Evolutionary conservation across 345 rosid genomes (phyloP).

Genomic region (Dimocarpus longan): DNA sequence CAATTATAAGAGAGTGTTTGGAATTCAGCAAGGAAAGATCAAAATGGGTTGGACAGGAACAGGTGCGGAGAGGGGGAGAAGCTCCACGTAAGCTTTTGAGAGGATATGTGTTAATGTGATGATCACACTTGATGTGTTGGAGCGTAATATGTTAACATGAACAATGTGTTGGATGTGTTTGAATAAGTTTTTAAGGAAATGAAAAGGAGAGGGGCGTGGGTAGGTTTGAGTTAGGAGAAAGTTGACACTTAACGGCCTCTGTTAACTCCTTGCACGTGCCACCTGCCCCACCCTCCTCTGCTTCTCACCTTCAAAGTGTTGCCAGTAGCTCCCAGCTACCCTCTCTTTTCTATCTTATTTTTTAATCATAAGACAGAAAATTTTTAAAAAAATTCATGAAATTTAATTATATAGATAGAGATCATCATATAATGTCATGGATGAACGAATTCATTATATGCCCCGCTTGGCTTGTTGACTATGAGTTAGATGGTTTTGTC

Average conservation of each 20-base stretch:
- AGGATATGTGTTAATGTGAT: too few relatives aligned
- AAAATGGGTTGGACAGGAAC: conserved; percentile 23
- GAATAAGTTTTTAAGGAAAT: conserved; percentile 21
- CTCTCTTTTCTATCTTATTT: conserved; percentile 2
- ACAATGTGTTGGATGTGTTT: not conserved
- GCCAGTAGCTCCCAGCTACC: conserved; percentile 42
- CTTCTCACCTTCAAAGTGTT: conserved; percentile 4
- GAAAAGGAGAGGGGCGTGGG: conserved; percentile 10
- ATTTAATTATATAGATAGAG: too few relatives aligned
- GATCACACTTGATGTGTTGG: not conserved
- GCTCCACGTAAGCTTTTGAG: not conserved
- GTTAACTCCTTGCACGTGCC: conserved; percentile 55
- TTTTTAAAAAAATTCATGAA: too few relatives aligned
- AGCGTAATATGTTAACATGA: not conserved
- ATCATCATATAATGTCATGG: too few relatives aligned
- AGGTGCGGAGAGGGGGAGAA: not conserved
- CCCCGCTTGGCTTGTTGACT: conserved; percentile 1
- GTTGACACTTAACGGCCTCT: conserved; percentile 30
- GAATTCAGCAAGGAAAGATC: conserved; percentile 21
- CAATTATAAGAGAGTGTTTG: not conserved
- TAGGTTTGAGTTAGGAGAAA: conserved; percentile 65
- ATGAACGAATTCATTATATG: not conserved
- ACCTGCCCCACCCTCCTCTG: conserved; percentile 39
- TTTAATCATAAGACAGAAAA: not conserved
- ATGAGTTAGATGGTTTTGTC: conserved; percentile 34